Percentiles rank a stretch among this genome's conserved stretches.
Conservation (phyloP, 2,329 filamentous ascomycete species). For the Juglanconis juglandina region DNA sequence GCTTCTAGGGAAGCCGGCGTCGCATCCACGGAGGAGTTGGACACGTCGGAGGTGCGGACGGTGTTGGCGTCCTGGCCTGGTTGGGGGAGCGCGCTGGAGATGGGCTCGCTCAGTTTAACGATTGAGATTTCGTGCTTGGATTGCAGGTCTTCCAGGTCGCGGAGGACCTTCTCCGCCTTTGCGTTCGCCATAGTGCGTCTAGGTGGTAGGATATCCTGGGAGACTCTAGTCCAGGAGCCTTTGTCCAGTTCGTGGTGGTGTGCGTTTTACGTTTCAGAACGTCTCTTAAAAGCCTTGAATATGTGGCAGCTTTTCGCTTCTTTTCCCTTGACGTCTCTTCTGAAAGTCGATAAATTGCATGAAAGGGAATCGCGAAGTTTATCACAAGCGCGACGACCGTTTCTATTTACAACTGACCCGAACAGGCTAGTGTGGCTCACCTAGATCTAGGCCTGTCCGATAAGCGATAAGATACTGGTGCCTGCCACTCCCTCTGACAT, state of each 20-base stretch:
- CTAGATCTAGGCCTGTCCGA: not conserved
- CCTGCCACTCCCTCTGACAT: not conserved
- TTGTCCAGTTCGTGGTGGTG: not conserved
- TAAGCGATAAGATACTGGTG: not conserved
- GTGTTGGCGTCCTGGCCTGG: conserved; percentile 30
- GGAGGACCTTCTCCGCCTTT: conserved; percentile 39
- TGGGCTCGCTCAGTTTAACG: conserved; percentile 71
- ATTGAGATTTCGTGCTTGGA: conserved; percentile 65
- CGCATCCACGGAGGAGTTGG: conserved; percentile 60
- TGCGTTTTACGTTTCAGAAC: not conserved
- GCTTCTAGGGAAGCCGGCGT: conserved; percentile 76
- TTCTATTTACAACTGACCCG: conserved; percentile 5
- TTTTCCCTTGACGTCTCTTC: not conserved
- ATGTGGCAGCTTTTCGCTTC: not conserved
- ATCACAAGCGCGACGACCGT: not conserved
- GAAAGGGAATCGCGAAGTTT: not conserved
- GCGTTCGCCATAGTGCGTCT: conserved; percentile 28
- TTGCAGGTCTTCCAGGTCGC: conserved; percentile 51
- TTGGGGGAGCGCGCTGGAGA: conserved; percentile 52
- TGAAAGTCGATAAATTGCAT: not conserved
- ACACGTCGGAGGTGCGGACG: conserved; percentile 68
- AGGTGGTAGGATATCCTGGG: too few species aligned
- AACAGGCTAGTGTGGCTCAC: not conserved
- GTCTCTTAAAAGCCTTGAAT: not conserved
- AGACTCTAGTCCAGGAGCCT: too few species aligned